These are phyloP conservation scores for Saccharum spontaneum DNA, from an alignment of 176 grass and related monocot genomes.

Conservation along the genomic window DNA sequence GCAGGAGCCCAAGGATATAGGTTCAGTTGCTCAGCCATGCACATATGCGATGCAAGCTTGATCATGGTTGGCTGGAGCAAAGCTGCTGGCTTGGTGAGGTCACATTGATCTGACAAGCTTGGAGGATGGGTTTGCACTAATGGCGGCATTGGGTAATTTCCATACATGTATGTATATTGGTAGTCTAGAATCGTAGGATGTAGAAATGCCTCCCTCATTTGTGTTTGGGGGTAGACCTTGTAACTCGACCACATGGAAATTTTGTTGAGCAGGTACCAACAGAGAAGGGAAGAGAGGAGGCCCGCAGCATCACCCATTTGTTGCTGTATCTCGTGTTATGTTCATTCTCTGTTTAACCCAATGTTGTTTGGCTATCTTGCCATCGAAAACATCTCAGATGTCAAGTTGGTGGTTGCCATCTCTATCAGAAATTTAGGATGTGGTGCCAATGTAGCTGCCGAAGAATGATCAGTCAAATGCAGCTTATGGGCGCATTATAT, in stretches of 20 bases:
- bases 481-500: neutral
- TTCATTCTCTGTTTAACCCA: constrained; percentile 15
- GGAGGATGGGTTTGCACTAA: constrained; percentile 34
- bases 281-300: constrained; percentile 30
- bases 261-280: constrained; percentile 54
- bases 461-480: neutral
- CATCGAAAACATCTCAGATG: neutral
- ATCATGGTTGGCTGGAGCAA: constrained; percentile 30
- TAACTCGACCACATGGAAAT: constrained; percentile 55
- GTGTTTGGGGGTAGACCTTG: constrained; percentile 38
- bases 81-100: constrained; percentile 37
- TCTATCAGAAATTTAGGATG: neutral
- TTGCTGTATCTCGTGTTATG: constrained; percentile 1
- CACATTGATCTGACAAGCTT: constrained; percentile 35
- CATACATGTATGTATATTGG: constrained; percentile 72
- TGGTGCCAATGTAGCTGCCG: neutral
- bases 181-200: constrained; percentile 54
- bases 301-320: constrained; percentile 11
- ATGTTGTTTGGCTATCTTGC: neutral
- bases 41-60: constrained; percentile 7
- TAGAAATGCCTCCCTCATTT: constrained; percentile 41
- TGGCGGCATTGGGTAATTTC: constrained; percentile 56
- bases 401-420: neutral
- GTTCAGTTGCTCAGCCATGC: neutral
- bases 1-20: constrained; percentile 19